These are phyloP conservation scores for Schoenoplectus triqueter DNA, from an alignment of 202 grass and related monocot species.

Conservation along the genomic window DNA sequence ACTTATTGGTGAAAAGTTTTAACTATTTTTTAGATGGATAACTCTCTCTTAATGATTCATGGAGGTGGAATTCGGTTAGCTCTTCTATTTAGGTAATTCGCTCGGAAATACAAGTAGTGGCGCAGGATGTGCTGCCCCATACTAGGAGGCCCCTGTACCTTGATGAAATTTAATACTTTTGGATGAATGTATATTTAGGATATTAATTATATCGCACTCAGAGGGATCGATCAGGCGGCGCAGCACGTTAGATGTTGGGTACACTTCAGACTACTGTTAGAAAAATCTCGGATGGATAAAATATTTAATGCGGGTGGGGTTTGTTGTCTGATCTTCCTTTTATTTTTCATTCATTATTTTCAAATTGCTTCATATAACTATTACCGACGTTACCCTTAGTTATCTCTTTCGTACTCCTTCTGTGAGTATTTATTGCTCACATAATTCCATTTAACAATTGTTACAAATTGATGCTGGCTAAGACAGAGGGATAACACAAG, in stretches of 20 bases:
- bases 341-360: background rate
- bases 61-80: no score
- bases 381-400: background rate
- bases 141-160: background rate
- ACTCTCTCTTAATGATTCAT: no score
- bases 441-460: conserved; percentile 29
- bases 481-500: background rate
- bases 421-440: conserved; percentile 27
- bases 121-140: background rate
- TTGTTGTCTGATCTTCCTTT: background rate
- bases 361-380: background rate
- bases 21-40: no score
- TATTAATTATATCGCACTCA: background rate
- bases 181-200: background rate
- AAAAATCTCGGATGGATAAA: conserved; percentile 2
- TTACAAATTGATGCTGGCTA: background rate
- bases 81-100: no score
- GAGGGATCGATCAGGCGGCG: background rate
- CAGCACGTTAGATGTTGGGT: background rate
- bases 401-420: background rate
- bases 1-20: no score
- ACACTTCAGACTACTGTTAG: background rate
- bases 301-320: background rate
- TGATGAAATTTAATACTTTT: no score
- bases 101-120: no score